A percentile compares a stretch with the other conserved stretches of the same genome.
Evolutionary conservation across 1,284 basidiomycete genomes (phyloP).

Genomic region (Ganoderma lingzhi): DNA sequence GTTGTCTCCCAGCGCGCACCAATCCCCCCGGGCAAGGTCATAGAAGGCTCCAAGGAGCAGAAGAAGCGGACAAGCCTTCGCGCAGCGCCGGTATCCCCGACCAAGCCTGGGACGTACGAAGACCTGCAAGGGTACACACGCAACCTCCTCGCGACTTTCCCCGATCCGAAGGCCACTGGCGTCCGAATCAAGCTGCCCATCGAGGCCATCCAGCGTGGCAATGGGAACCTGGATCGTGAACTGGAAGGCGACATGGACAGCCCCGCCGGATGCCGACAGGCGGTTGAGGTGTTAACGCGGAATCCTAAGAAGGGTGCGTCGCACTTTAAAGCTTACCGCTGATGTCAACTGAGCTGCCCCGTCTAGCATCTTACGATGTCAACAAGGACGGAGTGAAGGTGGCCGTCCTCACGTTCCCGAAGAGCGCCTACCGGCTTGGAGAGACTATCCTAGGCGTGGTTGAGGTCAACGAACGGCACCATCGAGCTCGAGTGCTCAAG

Average conservation of each 20-base stretch:
- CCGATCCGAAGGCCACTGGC: slow-evolving; percentile 44
- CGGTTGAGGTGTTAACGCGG: slow-evolving; percentile 89
- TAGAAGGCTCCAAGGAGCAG: slow-evolving; percentile 27
- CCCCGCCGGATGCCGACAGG: slow-evolving; percentile 82
- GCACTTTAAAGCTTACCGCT: neutral
- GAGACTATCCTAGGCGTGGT: slow-evolving; percentile 90
- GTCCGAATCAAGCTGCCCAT: slow-evolving; percentile 43
- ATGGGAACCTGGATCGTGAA: slow-evolving; percentile 34
- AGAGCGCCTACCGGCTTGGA: slow-evolving; percentile 88
- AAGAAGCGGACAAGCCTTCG: slow-evolving; percentile 21
- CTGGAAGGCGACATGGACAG: slow-evolving; percentile 51
- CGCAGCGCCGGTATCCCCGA: neutral
- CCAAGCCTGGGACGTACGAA: slow-evolving; percentile 35
- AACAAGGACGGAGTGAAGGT: slow-evolving; percentile 89
- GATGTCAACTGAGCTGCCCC: neutral
- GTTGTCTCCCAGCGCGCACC: slow-evolving; percentile 41
- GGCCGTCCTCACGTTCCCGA: slow-evolving; percentile 90
- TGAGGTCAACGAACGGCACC: slow-evolving; percentile 76
- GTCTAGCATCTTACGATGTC: slow-evolving; percentile 90
- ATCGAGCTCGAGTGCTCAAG: slow-evolving; percentile 75
- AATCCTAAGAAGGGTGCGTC: slow-evolving; percentile 85
- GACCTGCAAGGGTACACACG: slow-evolving; percentile 48
- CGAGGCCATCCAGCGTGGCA: slow-evolving; percentile 35
- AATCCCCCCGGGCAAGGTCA: slow-evolving; percentile 30
- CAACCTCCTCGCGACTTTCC: slow-evolving; percentile 54